These are phyloP conservation scores for Trapa bicornis DNA, from an alignment of 345 rosid genomes.

Conservation along the genomic window DNA sequence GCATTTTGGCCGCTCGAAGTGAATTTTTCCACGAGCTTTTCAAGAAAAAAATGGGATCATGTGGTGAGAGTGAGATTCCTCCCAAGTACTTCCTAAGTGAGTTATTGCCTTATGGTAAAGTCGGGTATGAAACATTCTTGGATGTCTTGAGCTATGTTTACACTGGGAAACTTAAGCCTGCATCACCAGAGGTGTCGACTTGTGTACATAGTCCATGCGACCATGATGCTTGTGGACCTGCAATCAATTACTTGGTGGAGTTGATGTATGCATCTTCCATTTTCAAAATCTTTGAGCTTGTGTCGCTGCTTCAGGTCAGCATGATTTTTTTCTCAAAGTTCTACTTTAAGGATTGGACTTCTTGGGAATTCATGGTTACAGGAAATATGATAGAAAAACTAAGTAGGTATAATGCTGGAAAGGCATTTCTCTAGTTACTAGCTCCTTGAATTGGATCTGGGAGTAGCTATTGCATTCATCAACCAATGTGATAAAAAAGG, in stretches of 20 bases:
- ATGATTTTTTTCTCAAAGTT: background rate
- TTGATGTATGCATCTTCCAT: conserved; percentile 70
- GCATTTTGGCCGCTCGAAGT: conserved; percentile 79
- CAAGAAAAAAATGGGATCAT: conserved; percentile 27
- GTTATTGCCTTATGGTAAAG: conserved; percentile 53
- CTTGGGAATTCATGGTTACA: background rate
- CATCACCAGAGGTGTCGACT: conserved; percentile 62
- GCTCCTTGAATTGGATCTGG: background rate
- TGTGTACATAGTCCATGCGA: conserved; percentile 58
- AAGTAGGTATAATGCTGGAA: background rate
- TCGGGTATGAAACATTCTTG: conserved; percentile 66
- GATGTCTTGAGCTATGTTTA: conserved; percentile 63
- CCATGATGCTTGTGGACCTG: conserved; percentile 86
- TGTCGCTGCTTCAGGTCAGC: conserved; percentile 74
- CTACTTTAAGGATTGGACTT: background rate
- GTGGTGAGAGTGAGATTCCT: conserved; percentile 35
- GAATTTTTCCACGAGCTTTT: conserved; percentile 60
- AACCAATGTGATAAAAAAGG: background rate
- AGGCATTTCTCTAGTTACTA: background rate
- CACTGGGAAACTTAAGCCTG: conserved; percentile 67
- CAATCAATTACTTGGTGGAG: conserved; percentile 66
- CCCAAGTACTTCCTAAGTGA: conserved; percentile 43
- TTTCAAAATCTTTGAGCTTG: conserved; percentile 65
- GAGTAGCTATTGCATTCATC: background rate
- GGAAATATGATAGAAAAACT: background rate